Base-by-base conservation (phyloP, 768 basidiomycete species). In the Suillus decipiens region DNA sequence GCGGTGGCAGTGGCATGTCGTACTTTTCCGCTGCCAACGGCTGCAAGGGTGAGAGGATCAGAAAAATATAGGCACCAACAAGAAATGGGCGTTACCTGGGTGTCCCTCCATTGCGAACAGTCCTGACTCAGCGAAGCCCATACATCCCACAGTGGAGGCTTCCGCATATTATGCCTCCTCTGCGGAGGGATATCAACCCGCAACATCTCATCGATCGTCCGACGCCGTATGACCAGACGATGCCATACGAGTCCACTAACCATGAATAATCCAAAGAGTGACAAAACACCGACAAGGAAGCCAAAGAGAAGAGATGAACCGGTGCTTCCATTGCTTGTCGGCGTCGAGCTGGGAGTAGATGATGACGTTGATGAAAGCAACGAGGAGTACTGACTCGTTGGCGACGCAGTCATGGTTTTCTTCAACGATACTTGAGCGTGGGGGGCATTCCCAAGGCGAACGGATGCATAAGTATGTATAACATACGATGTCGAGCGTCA, bases 191-290 rank as follows among this genome's bases (percentile, higher is more conserved):
- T 14, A 28, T 24, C 66, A 17, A 33, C 37, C 15, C 34, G 54
- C 60, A 69, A 62, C 64, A 56, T 66, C 15, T 65, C 66, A 0
- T 76, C 74, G 41, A 76, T 75, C 1, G 59, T 61, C 1, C 59
- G 74, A 33, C 74, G 74, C 22, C 74, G 69, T 2, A 60, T 42
- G 24, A 75, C 66, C n/a, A 75, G 75, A 48, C 75, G 74, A 47
- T 71, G 75, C 74, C 74, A 75, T 57, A 72, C 50, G 4, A 75
- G 61, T 8, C 74, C 75, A 61, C 61, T 63, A 12, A 62, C 56
- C 71, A 76, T 73, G 61, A 75, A 76, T 43, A 76, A 37, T 1
- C 68, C 73, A 54, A 75, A 75, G 28, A 75, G 47, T 0, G 74
- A 71, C 47, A 75, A 63, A n/a, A 73, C 67, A n/a, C 64, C 69